Evolutionary conservation across 805 yeast species (phyloP).

Genomic region (Tetrapisispora phaffii): DNA sequence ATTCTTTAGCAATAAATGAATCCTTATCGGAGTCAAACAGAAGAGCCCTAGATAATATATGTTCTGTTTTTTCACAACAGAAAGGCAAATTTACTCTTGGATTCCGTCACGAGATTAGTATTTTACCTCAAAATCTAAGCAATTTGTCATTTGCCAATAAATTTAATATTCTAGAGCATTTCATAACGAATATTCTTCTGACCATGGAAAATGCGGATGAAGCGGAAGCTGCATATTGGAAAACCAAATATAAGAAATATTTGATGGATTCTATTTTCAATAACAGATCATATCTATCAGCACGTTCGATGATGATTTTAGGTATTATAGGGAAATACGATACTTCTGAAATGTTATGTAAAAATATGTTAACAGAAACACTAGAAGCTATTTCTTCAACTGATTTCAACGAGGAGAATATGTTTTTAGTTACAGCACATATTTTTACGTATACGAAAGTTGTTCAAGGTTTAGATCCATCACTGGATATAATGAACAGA

Average conservation of each 20-base stretch:
- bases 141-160: slow-evolving; percentile 32
- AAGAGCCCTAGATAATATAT: slow-evolving; percentile 37
- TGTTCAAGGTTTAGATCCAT: slow-evolving; percentile 31
- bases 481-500: slow-evolving; percentile 22
- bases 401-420: slow-evolving; percentile 24
- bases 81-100: slow-evolving; percentile 63
- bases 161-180: slow-evolving; percentile 41
- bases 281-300: slow-evolving; percentile 48
- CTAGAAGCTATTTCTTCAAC: slow-evolving; percentile 30
- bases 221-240: slow-evolving; percentile 45
- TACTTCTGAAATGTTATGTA: slow-evolving; percentile 45
- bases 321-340: slow-evolving; percentile 61
- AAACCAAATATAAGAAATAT: slow-evolving; percentile 54
- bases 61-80: slow-evolving; percentile 40
- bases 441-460: slow-evolving; percentile 33
- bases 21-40: slow-evolving; percentile 35
- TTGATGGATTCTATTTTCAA: slow-evolving; percentile 53
- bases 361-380: slow-evolving; percentile 22
- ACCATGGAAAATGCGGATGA: slow-evolving; percentile 41
- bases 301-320: slow-evolving; percentile 56
- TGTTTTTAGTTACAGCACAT: slow-evolving; percentile 30
- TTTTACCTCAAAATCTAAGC: slow-evolving; percentile 28
- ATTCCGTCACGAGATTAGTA: slow-evolving; percentile 43
- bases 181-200: slow-evolving; percentile 45
- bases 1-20: slow-evolving; percentile 53